Conservation (phyloP, 139 green algal species). For the Diplosphaera chodatii region DNA sequence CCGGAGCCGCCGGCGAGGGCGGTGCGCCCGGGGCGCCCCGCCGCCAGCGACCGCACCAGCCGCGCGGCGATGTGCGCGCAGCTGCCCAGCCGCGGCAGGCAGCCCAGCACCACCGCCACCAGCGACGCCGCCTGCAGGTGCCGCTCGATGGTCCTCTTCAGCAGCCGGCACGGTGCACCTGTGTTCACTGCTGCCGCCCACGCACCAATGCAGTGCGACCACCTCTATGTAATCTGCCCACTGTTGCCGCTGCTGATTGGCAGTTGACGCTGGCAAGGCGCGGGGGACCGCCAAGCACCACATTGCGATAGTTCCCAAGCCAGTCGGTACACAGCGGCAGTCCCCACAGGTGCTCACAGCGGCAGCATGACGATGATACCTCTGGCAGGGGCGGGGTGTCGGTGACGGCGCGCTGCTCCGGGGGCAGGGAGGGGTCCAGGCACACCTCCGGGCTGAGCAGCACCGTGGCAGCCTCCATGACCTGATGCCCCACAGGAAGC, state of each 20-base stretch:
- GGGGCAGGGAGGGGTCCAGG: slow-evolving; percentile 30
- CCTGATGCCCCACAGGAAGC: too few relatives aligned
- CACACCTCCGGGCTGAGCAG: slow-evolving; percentile 50
- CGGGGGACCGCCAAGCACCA: too few relatives aligned
- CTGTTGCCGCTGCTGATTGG: too few relatives aligned
- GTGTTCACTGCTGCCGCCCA: too few relatives aligned
- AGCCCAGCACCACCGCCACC: slow-evolving; percentile 41
- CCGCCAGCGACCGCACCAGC: slow-evolving; percentile 29
- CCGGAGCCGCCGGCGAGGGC: slow-evolving; percentile 35
- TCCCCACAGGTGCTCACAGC: too few relatives aligned
- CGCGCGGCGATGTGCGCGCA: slow-evolving; percentile 37
- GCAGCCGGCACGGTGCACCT: too few relatives aligned
- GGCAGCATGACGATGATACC: slow-evolving; percentile 2
- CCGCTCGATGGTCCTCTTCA: too few relatives aligned
- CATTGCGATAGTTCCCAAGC: too few relatives aligned
- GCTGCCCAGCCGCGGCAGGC: slow-evolving; percentile 31
- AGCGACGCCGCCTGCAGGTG: slow-evolving; percentile 19
- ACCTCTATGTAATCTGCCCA: too few relatives aligned
- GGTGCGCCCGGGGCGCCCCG: slow-evolving; percentile 24
- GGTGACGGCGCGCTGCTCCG: slow-evolving; percentile 9
- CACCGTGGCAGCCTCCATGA: slow-evolving; percentile 55
- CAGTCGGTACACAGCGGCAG: too few relatives aligned
- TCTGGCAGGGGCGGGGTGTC: slow-evolving; percentile 32
- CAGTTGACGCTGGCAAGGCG: too few relatives aligned
- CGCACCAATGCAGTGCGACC: too few relatives aligned